Evolutionary conservation across 2,329 filamentous ascomycete species (phyloP).

Genomic region (Colletotrichum sp.): DNA sequence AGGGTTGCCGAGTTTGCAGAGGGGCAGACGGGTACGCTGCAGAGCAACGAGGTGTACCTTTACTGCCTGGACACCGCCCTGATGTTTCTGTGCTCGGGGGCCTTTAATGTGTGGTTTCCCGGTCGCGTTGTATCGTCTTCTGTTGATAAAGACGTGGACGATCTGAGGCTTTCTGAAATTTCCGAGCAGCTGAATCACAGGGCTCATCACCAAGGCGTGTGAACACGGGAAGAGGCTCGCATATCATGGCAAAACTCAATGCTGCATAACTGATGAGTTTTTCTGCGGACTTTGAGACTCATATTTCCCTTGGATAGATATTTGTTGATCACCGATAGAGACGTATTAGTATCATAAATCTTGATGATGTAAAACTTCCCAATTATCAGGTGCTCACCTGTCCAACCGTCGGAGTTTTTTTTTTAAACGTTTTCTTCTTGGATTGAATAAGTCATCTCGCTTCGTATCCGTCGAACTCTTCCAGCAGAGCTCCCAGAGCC

Average conservation of each 20-base stretch:
- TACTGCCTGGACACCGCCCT: neutral
- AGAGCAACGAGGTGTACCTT: neutral
- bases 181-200: neutral
- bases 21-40: neutral
- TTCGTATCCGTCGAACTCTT: no score
- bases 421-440: no score
- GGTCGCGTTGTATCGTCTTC: neutral
- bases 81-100: neutral
- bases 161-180: neutral
- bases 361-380: no score
- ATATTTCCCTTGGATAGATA: rapidly evolving
- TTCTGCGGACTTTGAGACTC: neutral
- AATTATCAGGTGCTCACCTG: no score
- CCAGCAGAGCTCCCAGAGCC: no score
- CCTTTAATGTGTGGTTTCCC: neutral
- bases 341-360: no score
- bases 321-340: neutral
- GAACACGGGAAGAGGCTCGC: neutral
- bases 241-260: neutral
- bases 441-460: no score
- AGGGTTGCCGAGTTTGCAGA: neutral
- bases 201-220: neutral
- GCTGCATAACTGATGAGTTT: rapidly evolving
- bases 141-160: neutral
- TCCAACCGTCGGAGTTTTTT: no score